phyloP scores from a whole-genome alignment of 2,329 filamentous ascomycete genomes.

The Dactylellina cionopaga region DNA sequence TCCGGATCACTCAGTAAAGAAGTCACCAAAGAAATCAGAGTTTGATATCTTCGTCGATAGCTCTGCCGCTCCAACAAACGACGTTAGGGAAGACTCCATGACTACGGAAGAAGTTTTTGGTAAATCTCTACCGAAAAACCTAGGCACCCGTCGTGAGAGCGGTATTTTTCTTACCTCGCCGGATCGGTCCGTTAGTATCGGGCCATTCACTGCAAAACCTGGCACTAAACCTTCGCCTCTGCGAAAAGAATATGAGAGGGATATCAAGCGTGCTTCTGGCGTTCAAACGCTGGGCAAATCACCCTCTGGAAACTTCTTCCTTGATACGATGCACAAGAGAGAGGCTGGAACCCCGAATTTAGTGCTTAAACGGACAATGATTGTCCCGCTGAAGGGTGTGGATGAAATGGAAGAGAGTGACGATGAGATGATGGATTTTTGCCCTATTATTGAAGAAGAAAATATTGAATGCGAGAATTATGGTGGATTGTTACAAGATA shows the following conservation, averaged over 20 bases:
- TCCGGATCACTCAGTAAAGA: not conserved
- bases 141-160: conserved; percentile 42
- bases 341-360: conserved; percentile 22
- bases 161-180: conserved; percentile 37
- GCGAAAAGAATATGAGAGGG: conserved; percentile 33
- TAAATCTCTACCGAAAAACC: conserved; percentile 32
- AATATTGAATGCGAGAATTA: not conserved
- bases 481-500: conserved; percentile 6
- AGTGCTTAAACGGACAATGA: conserved; percentile 22
- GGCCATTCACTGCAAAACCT: conserved; percentile 33
- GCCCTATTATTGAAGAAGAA: not conserved
- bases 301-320: conserved; percentile 38
- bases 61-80: not conserved
- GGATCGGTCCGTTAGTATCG: conserved; percentile 41
- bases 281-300: conserved; percentile 11
- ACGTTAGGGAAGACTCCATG: conserved; percentile 23
- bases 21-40: conserved; percentile 10
- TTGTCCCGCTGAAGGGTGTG: conserved; percentile 34
- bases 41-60: conserved; percentile 48
- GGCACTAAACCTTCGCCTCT: conserved; percentile 23
- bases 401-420: conserved; percentile 28
- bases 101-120: conserved; percentile 44
- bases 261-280: conserved; percentile 27
- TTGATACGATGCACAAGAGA: conserved; percentile 34
- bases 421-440: not conserved